Evolutionary conservation across 805 yeast genomes (phyloP), one percentile per base, ranked within the genome.

Genomic region (Pichia membranifaciens): DNA sequence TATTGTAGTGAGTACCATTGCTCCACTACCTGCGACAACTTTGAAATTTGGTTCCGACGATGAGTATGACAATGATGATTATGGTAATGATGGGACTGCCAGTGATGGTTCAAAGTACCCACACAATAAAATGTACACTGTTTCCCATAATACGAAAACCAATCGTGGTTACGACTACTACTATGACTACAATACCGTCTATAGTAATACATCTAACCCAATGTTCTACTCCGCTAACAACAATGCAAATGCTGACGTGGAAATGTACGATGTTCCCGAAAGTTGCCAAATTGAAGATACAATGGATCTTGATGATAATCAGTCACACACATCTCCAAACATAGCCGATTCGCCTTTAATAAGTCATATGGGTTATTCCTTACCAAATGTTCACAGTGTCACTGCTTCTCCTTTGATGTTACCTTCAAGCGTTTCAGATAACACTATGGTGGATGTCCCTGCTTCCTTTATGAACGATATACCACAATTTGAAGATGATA

Each of bases 11-110:
- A 75, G 76, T 38, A 84, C 87, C 10, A 89, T 90, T 53, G 88
- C 87, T 33, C 71, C 80, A 38, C 67, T 91, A 44, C 97, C 98
- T 2, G 82, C 96, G 2, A 89, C 98, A 0, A 81, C 87, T 0
- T 74, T 91, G 47, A 89, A 90, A 60, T 87, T 87, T 7, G 78
- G 85, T 4, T 70, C 76, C 7, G 81, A 76, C 45, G 82, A 77
- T 49, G 78, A 75, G 46, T 80, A 81, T 52, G 84, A 25, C 20
- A 25, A 36, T 17, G 25, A 18, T 29, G n/a, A 3, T n/a, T 18
- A 35, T 18, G 20, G 21, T 32, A 12, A 20, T 15, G 6, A 13
- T 34, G n/a, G 13, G 5, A 83, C 77, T 41, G 82, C 78, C n/a
- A 32, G 41, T 33, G 22, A 36, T 23, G 18, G 23, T 9, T 21